A percentile compares a stretch with the other conserved stretches of the same genome.
These are phyloP conservation scores for Colletotrichum coccodes DNA, from an alignment of 2,329 filamentous ascomycete species.

Conservation along the genomic window DNA sequence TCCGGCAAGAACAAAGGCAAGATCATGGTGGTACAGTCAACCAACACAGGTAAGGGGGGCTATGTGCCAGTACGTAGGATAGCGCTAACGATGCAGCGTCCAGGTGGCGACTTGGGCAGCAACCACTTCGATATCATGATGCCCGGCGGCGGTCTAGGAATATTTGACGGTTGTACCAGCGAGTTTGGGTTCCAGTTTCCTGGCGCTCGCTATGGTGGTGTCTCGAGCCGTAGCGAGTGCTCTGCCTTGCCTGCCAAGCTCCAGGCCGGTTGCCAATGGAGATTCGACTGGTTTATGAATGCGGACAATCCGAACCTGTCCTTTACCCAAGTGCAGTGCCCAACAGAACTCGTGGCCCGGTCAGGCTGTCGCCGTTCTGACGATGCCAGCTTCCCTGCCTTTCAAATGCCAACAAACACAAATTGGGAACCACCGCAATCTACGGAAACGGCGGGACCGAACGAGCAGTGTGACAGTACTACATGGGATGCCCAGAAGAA, in stretches of 20 bases:
- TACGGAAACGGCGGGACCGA: conserved; percentile 25
- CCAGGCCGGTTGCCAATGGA: conserved; percentile 68
- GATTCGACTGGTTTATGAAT: conserved; percentile 71
- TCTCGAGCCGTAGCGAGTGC: conserved; percentile 61
- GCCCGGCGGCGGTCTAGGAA: conserved; percentile 65
- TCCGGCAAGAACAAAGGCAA: conserved; percentile 64
- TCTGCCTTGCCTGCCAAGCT: conserved; percentile 60
- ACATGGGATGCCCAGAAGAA: conserved; percentile 27
- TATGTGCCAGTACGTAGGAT: neutral
- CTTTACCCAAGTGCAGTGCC: conserved; percentile 66
- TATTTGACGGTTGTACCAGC: conserved; percentile 61
- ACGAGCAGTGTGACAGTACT: conserved; percentile 29
- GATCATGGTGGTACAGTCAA: conserved; percentile 72
- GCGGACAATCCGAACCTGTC: conserved; percentile 65
- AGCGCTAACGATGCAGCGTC: neutral
- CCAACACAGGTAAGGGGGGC: conserved; percentile 59
- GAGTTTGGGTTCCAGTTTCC: conserved; percentile 52
- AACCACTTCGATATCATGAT: conserved; percentile 71
- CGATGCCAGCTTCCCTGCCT: conserved; percentile 29
- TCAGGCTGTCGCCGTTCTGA: conserved; percentile 45
- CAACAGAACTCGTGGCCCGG: conserved; percentile 54
- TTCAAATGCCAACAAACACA: conserved; percentile 21
- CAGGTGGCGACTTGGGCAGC: conserved; percentile 58
- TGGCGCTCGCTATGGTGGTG: conserved; percentile 67
- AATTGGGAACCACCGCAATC: conserved; percentile 22